Base-by-base conservation (phyloP, 2,329 filamentous ascomycete genomes). In the Sporothrix dimorphospora region DNA sequence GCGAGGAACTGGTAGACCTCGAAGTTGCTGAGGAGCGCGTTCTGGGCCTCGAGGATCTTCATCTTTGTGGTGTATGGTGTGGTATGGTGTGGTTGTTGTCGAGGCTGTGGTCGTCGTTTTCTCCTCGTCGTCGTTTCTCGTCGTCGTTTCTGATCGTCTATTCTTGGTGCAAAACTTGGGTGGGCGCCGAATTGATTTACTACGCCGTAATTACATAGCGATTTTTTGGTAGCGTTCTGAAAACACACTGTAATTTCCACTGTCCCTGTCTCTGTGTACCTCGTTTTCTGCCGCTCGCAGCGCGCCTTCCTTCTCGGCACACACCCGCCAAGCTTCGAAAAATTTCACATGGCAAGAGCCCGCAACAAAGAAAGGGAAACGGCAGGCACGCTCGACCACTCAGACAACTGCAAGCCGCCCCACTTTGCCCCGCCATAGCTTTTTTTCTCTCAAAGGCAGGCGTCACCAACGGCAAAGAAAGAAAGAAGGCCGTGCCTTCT, bases 11-110 rank as follows among this genome's bases (percentile, higher is more conserved):
- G 83, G 77, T 90, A 90, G 75, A 94, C 91, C 83, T 94, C 92
- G 75, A 88, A 91, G 80, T 94, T 94, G 79, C 89, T 88, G 77
- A 94, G 83, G 55, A 90, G 85, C 5, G 90, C 90, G 40, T 88
- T 88, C 79, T 93, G 90, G 3, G 91, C 84, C 78, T 92, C 91
- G 76, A 93, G 82, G 78, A 94, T 88, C 86, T 92, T 91, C 89
- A 91, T 90, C 24, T 45, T 65, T 27, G 53, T 6, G 30, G 30
- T 57, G 53, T n/a, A n/a, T 24, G 57, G 38, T 49, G 47, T 79
- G 76, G 67, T 12, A 2, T 24, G 11, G 69, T n/a, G 12, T 6
- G 42, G 8, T 51, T 7, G n/a, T 21, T 7, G 55, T n/a, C n/a
- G 30, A 63, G 38, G 24, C 38, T 30, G 27, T 49, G 14, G 16